Percentiles rank a stretch among this genome's conserved stretches.
Conservation (phyloP, 805 yeast genomes). For the Cyberlindnera petersonii region DNA sequence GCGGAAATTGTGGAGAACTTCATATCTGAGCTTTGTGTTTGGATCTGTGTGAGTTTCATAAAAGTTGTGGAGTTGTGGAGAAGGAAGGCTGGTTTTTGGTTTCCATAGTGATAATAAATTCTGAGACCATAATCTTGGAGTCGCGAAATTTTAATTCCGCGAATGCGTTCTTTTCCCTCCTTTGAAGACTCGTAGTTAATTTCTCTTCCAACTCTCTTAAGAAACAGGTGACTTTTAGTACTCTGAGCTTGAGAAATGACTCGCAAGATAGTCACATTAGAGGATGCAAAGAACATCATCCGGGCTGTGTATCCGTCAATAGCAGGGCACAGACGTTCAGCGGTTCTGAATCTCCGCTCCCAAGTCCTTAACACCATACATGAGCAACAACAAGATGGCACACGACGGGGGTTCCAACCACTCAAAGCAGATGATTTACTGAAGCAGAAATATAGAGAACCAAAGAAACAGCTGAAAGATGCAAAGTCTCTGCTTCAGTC, state of each 20-base stretch:
- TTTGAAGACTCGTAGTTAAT: too few species aligned
- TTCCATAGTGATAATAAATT: too few species aligned
- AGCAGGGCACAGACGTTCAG: constrained; percentile 25
- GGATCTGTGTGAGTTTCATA: too few species aligned
- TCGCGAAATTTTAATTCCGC: too few species aligned
- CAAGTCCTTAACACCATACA: constrained; percentile 2
- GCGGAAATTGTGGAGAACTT: constrained; percentile 3
- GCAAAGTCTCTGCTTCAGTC: constrained; percentile 7
- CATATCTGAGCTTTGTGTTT: too few species aligned
- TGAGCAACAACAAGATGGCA: constrained; percentile 18
- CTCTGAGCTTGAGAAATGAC: neutral
- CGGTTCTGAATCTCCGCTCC: constrained; percentile 3
- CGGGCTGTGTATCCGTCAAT: constrained; percentile 39
- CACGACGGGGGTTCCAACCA: constrained; percentile 6
- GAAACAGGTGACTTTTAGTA: too few species aligned
- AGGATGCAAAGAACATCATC: constrained; percentile 18
- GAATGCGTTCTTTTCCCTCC: too few species aligned
- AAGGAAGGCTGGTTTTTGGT: neutral
- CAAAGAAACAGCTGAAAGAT: constrained; percentile 4
- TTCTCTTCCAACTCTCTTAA: too few species aligned
- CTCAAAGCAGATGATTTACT: constrained; percentile 6
- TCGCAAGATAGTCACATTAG: constrained; percentile 4
- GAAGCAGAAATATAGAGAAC: constrained; percentile 4
- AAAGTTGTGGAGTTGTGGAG: neutral
- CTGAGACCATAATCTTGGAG: too few species aligned